These are phyloP conservation scores for Neurospora sp. DNA, from an alignment of 495 filamentous ascomycete genomes.

Conservation along the genomic window DNA sequence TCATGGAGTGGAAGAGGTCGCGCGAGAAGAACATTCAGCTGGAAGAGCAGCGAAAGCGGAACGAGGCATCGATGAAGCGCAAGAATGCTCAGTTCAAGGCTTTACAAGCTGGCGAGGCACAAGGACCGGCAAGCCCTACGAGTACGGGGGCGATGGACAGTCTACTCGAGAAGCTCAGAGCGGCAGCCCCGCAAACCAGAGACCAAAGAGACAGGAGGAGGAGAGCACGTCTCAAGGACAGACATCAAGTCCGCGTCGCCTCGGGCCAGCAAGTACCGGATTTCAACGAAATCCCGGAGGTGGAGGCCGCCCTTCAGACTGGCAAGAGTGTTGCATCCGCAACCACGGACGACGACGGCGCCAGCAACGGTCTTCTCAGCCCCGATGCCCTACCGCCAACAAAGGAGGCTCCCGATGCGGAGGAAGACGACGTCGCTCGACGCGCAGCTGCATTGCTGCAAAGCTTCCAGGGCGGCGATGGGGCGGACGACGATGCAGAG, in stretches of 20 bases:
- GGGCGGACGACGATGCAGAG: conserved; percentile 44
- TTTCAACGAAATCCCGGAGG: conserved; percentile 40
- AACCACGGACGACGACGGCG: conserved; percentile 23
- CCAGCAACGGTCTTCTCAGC: conserved; percentile 22
- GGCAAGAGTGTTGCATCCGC: conserved; percentile 14
- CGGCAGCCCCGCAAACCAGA: conserved; percentile 78
- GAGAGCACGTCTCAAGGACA: conserved; percentile 76
- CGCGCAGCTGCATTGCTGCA: conserved; percentile 75
- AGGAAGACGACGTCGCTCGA: conserved; percentile 68
- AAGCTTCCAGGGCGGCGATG: conserved; percentile 58
- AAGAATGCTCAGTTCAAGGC: conserved; percentile 63
- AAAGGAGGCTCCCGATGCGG: conserved; percentile 32
- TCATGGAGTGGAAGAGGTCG: conserved; percentile 92
- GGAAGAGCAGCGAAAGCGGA: conserved; percentile 73
- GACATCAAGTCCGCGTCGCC: conserved; percentile 85
- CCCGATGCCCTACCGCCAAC: conserved; percentile 25
- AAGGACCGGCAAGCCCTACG: conserved; percentile 54
- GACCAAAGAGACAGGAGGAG: conserved; percentile 83
- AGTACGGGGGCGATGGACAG: conserved; percentile 91
- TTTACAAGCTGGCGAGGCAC: conserved; percentile 31
- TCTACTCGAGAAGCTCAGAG: conserved; percentile 89
- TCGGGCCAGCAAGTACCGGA: conserved; percentile 79
- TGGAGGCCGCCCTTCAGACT: conserved; percentile 24
- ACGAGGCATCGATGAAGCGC: conserved; percentile 83
- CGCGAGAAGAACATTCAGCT: conserved; percentile 78